Evolutionary conservation across 2,329 filamentous ascomycete species (phyloP).

Genomic region (Alternaria sp.): DNA sequence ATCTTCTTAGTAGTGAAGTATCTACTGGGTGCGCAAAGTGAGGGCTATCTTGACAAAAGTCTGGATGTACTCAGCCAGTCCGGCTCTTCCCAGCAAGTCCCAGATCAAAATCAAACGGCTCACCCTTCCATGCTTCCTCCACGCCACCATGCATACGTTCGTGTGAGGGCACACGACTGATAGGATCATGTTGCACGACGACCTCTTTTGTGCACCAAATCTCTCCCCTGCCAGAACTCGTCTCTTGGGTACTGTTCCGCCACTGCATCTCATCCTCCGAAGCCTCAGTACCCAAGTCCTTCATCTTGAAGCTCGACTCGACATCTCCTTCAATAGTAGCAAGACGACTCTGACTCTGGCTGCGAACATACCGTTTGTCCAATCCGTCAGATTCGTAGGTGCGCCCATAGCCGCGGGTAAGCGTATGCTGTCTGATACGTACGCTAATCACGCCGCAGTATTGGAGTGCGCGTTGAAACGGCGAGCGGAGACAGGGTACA

Average conservation of each 20-base stretch:
- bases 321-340: background rate
- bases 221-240: constrained; percentile 2
- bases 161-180: constrained; percentile 16
- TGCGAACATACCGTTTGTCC: background rate
- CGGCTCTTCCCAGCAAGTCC: background rate
- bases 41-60: too few species aligned
- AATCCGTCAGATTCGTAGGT: background rate
- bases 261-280: constrained; percentile 13
- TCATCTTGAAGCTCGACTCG: constrained; percentile 11
- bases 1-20: too few species aligned
- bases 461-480: constrained; percentile 24
- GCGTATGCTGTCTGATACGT: constrained; percentile 8
- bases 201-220: constrained; percentile 28
- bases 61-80: background rate
- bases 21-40: too few species aligned
- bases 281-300: constrained; percentile 9
- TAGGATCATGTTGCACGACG: constrained; percentile 14
- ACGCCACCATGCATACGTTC: constrained; percentile 6
- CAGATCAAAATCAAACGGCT: constrained; percentile 6
- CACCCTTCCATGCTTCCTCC: constrained; percentile 13
- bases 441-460: constrained; percentile 18
- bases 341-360: constrained; percentile 12
- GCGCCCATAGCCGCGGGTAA: constrained; percentile 14
- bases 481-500: constrained; percentile 33
- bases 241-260: background rate